Evolutionary conservation across 2,329 filamentous ascomycete species (phyloP).

Genomic region (Teratosphaeria nubilosa): DNA sequence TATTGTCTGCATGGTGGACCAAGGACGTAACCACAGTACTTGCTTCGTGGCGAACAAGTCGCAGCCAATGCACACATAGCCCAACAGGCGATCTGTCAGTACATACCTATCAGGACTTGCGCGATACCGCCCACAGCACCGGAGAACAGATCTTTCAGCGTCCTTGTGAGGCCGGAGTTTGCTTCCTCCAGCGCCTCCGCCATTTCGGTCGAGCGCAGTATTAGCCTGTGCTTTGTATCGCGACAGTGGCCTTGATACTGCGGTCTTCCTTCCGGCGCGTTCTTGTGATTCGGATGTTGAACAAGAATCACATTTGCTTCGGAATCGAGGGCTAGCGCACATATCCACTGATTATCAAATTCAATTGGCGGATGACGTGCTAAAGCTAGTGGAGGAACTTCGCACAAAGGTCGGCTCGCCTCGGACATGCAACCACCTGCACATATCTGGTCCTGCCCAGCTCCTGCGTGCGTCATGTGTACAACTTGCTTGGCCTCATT

Average conservation of each 20-base stretch:
- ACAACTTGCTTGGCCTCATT: no score
- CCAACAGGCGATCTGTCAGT: background rate
- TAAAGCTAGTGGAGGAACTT: no score
- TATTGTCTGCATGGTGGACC: background rate
- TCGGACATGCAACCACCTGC: no score
- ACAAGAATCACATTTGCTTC: no score
- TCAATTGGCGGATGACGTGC: no score
- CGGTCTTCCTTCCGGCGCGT: background rate
- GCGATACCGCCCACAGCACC: slow-evolving; percentile 87
- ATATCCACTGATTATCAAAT: no score
- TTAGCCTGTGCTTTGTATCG: background rate
- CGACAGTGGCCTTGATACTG: background rate
- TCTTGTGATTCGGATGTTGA: background rate
- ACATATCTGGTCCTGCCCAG: no score
- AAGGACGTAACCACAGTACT: background rate
- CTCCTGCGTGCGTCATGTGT: no score
- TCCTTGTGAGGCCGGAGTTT: slow-evolving; percentile 13
- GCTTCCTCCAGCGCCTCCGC: slow-evolving; percentile 4
- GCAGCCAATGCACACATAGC: no score
- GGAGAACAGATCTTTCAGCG: slow-evolving; percentile 80
- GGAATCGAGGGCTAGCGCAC: no score
- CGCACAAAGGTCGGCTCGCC: no score
- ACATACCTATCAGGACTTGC: slow-evolving; percentile 83
- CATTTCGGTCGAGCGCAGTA: background rate
- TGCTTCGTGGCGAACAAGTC: background rate